Evolutionary conservation across 129 eudicot species (phyloP), one percentile per base, ranked within the genome.

Genomic region (Chrysanthemum lavandulifolium): DNA sequence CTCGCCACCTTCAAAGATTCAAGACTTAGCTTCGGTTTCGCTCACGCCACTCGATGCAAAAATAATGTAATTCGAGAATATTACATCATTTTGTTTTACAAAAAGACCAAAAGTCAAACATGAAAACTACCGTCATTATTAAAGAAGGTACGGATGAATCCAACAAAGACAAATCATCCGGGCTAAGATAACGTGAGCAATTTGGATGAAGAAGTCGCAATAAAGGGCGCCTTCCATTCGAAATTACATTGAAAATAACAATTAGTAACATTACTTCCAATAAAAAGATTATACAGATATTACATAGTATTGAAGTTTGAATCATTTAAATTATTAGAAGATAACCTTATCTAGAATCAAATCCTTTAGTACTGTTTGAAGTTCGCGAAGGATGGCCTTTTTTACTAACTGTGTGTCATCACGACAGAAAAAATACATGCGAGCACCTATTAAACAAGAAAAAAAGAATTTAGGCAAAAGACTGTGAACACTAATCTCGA

Each of bases 151-250:
- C 71, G 33, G 89, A 84, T 4, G 82, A 73, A 84, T 75, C 83
- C 68, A 93, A 76, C 21, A 86, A 85, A 59, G 84, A 72, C 58
- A 93, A 51, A 61, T 93, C 98, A 77, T 93, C 93, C n/a, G 90
- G 92, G 78, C 85, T 86, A 52, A 89, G 78, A 84, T 93, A 93
- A 73, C 92, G 97, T 43, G 87, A 52, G 60, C 89, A 89, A 68
- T 86, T 79, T 64, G 97, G 98, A 81, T 87, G 96, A 62, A 93
- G 92, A 69, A 93, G 89, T 65, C 90, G 98, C 85, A 93, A 74
- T 61, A 93, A 25, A 61, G 97, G 92, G 48, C 88, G 96, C 19
- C 96, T 86, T 60, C 83, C 96, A 77, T 68, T 84, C 96, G 73
- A 62, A 29, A 59, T 40, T 14, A 76, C 57, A 73, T 54, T 45